Conservation (phyloP, 768 basidiomycete genomes). For the Kwoniella europaea region DNA sequence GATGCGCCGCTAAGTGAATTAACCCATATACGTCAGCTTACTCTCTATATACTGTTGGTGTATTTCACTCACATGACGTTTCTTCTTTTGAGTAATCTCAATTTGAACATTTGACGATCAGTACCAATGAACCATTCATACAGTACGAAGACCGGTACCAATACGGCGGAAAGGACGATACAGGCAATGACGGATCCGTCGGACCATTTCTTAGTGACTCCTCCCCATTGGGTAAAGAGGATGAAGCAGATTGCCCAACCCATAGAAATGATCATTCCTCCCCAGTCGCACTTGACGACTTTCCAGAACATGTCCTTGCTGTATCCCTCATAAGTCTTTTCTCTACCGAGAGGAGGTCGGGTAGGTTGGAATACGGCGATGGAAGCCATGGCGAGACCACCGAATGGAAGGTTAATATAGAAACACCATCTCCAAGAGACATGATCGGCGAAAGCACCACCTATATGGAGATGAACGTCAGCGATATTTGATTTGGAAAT, state of each 20-base stretch:
- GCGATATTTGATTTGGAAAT: too few species aligned
- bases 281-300: slow-evolving; percentile 53
- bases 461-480: neutral
- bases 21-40: too few species aligned
- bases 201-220: slow-evolving; percentile 61
- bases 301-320: slow-evolving; percentile 47
- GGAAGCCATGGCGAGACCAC: slow-evolving; percentile 48
- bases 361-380: slow-evolving; percentile 43
- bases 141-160: slow-evolving; percentile 54
- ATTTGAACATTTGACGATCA: slow-evolving; percentile 60
- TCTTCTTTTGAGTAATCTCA: slow-evolving; percentile 56
- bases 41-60: too few species aligned
- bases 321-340: slow-evolving; percentile 50
- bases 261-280: slow-evolving; percentile 41
- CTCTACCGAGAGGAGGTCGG: slow-evolving; percentile 48
- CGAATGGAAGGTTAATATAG: slow-evolving; percentile 60
- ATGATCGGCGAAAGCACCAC: slow-evolving; percentile 53
- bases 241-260: slow-evolving; percentile 52
- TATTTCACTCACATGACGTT: slow-evolving; percentile 47
- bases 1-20: slow-evolving; percentile 35
- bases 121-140: slow-evolving; percentile 58
- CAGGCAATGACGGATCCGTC: slow-evolving; percentile 60
- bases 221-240: slow-evolving; percentile 56
- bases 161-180: slow-evolving; percentile 49
- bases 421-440: slow-evolving; percentile 63